Evolutionary conservation across 192 early-diverging fungal species (phyloP).

Genomic region (Mortierella hygrophila): DNA sequence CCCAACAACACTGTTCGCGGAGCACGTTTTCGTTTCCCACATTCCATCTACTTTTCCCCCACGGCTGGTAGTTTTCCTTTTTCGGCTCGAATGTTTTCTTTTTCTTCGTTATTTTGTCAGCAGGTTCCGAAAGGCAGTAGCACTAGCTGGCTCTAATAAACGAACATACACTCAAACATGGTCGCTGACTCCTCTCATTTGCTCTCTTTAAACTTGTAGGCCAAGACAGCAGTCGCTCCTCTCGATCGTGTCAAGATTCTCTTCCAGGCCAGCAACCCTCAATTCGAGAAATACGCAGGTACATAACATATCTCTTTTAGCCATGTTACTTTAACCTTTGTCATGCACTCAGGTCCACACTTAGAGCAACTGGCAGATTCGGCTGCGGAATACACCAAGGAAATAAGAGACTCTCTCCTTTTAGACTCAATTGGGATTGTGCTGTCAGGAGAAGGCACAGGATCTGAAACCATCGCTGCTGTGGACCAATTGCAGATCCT

Average conservation of each 20-base stretch:
- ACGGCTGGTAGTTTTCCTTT: background rate
- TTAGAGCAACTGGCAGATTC: too few relatives aligned
- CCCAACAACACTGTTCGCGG: background rate
- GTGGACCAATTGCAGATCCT: background rate
- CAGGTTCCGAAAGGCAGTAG: background rate
- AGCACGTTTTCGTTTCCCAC: background rate
- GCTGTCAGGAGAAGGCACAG: too few relatives aligned
- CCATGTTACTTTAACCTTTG: background rate
- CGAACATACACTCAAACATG: background rate
- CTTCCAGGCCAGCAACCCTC: constrained; percentile 83
- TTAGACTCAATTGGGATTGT: too few relatives aligned
- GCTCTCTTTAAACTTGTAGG: constrained; percentile 51
- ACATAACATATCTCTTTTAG: constrained; percentile 23
- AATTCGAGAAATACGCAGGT: constrained; percentile 77
- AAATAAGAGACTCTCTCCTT: background rate
- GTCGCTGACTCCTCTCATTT: background rate
- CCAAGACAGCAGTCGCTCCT: constrained; percentile 84
- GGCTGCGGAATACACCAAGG: background rate
- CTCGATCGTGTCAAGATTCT: constrained; percentile 89
- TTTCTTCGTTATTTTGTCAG: background rate
- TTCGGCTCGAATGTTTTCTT: background rate
- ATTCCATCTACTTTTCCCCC: background rate
- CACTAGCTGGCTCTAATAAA: background rate
- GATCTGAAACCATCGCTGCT: too few relatives aligned
- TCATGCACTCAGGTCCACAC: too few relatives aligned